Percentiles rank a stretch among this genome's conserved stretches.
phyloP scores from a whole-genome alignment of 208 protist genomes.

The Trichomonas gallinae region DNA sequence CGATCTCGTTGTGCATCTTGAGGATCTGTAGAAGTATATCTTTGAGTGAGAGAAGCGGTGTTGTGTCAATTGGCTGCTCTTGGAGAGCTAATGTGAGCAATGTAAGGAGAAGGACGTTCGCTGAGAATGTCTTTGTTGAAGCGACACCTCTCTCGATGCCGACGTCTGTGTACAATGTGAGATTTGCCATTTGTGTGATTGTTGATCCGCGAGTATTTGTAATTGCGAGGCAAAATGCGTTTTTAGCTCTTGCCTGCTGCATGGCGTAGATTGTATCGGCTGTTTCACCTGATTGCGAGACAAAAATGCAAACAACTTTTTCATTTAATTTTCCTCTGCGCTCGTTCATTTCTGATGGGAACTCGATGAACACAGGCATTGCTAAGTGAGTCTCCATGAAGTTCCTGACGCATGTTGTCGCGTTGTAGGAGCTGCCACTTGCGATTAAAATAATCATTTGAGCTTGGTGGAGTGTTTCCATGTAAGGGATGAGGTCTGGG shows the following conservation, averaged over 20 bases:
- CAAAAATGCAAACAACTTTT: background rate
- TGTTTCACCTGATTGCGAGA: background rate
- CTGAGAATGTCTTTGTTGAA: conserved; percentile 53
- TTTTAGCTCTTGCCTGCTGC: background rate
- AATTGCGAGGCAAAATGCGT: background rate
- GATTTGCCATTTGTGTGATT: background rate
- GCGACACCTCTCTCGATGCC: background rate
- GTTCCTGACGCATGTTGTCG: background rate
- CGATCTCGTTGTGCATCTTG: background rate
- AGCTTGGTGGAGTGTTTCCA: background rate
- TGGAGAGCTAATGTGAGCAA: conserved; percentile 28
- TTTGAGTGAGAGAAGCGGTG: background rate
- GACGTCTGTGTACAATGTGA: background rate
- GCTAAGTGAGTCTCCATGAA: background rate
- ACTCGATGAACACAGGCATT: background rate
- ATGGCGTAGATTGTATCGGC: background rate
- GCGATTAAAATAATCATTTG: background rate
- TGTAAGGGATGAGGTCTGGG: background rate
- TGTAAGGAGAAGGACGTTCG: conserved; percentile 40
- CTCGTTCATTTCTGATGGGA: background rate
- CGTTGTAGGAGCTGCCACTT: background rate
- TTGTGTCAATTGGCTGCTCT: background rate
- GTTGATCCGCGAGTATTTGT: background rate
- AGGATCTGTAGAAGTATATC: background rate
- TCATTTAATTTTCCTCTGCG: background rate